Evolutionary conservation across 2,329 filamentous ascomycete species (phyloP).

Genomic region (Onygenales sp.): DNA sequence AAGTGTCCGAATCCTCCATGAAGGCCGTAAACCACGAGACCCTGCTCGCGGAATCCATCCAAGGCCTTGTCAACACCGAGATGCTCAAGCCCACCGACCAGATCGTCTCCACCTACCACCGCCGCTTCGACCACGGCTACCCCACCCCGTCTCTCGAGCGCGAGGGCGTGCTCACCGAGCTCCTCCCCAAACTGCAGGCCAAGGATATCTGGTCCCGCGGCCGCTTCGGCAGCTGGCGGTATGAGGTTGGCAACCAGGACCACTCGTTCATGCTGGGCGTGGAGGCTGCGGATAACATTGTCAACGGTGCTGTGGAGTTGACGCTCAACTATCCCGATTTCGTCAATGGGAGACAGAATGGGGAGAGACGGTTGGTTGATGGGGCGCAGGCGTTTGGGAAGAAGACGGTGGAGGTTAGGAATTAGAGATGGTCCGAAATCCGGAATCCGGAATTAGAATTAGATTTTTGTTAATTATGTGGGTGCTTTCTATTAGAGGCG

Average conservation of each 20-base stretch:
- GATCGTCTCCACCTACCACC: conserved; percentile 97
- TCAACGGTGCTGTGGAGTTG: conserved; percentile 80
- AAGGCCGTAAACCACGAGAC: conserved; percentile 86
- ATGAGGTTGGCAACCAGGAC: conserved; percentile 95
- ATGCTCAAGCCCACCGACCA: conserved; percentile 88
- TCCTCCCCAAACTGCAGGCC: conserved; percentile 84
- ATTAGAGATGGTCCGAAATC: no score
- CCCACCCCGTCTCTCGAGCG: conserved; percentile 91
- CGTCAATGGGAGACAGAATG: conserved; percentile 64
- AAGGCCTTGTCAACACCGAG: conserved; percentile 94
- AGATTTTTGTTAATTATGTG: no score
- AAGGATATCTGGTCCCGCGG: conserved; percentile 91
- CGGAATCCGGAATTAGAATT: no score
- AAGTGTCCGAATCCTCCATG: conserved; percentile 90
- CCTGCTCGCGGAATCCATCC: conserved; percentile 81
- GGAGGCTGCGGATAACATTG: conserved; percentile 82
- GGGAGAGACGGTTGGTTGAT: conserved; percentile 52
- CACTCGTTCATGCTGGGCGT: conserved; percentile 97
- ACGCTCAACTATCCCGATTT: conserved; percentile 96
- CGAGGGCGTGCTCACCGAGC: conserved; percentile 84
- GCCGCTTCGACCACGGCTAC: conserved; percentile 96
- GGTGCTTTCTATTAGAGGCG: no score
- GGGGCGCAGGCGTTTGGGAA: conserved; percentile 10
- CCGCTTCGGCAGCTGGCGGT: conserved; percentile 95
- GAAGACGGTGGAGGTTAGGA: not conserved